Evolutionary conservation across 176 grass and related monocot species (phyloP).

Genomic region (Bothriochloa decipiens): DNA sequence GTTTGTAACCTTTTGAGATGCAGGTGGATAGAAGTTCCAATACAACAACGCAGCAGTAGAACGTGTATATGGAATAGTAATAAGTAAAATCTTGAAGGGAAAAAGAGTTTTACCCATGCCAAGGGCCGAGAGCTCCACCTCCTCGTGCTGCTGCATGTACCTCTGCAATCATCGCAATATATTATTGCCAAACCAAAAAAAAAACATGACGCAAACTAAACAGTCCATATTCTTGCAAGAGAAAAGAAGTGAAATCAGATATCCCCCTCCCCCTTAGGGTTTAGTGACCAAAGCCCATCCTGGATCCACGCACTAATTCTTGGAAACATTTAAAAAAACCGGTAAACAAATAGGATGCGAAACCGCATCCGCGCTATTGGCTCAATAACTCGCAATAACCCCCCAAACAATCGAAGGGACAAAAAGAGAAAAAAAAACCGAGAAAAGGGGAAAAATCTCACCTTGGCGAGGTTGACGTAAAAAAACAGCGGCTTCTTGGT

Average conservation of each 20-base stretch:
- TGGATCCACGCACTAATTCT: not conserved
- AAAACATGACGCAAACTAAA: not conserved
- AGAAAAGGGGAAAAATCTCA: not conserved
- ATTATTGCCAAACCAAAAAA: not conserved
- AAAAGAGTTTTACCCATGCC: constrained; percentile 80
- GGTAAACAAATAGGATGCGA: not conserved
- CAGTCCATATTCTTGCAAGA: not conserved
- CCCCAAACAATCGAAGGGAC: not conserved
- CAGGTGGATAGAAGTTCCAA: not conserved
- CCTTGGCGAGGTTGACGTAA: constrained; percentile 96
- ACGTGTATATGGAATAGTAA: not conserved
- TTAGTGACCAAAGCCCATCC: constrained; percentile 2
- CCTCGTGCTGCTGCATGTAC: constrained; percentile 91
- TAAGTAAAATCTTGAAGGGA: not conserved
- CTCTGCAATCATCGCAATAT: constrained; percentile 59
- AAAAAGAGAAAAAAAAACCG: not conserved
- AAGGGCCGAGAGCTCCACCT: constrained; percentile 94
- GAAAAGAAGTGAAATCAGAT: not conserved
- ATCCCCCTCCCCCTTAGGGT: not conserved
- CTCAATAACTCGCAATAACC: not conserved
- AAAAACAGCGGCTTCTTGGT: constrained; percentile 96
- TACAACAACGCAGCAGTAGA: not conserved
- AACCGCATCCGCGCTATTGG: not conserved
- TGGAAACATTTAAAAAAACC: not conserved
- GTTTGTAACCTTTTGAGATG: not conserved